Evolutionary conservation across 2,329 filamentous ascomycete species (phyloP).

Genomic region (Sporothrix pseudoabietina): DNA sequence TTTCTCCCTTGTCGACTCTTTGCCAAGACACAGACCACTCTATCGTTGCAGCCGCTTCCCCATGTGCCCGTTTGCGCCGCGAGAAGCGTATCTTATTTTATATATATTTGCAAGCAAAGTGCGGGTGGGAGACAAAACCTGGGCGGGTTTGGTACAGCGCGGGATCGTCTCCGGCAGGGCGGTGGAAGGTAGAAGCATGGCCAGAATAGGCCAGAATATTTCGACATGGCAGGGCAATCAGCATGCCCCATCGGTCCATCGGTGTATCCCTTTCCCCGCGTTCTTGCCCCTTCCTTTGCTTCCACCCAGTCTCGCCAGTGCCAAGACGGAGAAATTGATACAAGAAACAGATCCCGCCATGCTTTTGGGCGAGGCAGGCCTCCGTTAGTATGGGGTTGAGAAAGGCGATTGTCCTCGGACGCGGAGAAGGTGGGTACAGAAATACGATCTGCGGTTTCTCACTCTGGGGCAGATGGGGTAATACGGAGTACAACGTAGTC

Average conservation of each 20-base stretch:
- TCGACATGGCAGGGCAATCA: not conserved
- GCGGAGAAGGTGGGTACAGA: not conserved
- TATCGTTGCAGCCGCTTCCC: not conserved
- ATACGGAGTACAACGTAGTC: not conserved
- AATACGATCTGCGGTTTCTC: not conserved
- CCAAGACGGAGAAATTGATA: constrained; percentile 17
- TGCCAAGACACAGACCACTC: constrained; percentile 11
- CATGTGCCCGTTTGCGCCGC: constrained; percentile 10
- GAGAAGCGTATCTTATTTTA: not conserved
- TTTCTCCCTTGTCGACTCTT: not conserved
- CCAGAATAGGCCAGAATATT: not conserved
- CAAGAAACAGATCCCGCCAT: not conserved
- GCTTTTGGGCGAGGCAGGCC: not conserved
- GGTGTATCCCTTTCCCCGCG: not conserved
- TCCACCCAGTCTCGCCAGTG: not conserved
- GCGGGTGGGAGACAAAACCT: not conserved
- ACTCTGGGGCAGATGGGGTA: not conserved
- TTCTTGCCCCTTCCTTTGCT: not conserved
- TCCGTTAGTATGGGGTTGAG: not conserved
- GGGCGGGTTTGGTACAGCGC: not conserved
- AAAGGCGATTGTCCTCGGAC: not conserved
- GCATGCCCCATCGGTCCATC: constrained; percentile 7
- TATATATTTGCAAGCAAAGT: not conserved
- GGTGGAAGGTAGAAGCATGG: not conserved
- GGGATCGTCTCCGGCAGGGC: not conserved